phyloP scores from a whole-genome alignment of 331 rosid genomes.

The Cydonia oblonga region DNA sequence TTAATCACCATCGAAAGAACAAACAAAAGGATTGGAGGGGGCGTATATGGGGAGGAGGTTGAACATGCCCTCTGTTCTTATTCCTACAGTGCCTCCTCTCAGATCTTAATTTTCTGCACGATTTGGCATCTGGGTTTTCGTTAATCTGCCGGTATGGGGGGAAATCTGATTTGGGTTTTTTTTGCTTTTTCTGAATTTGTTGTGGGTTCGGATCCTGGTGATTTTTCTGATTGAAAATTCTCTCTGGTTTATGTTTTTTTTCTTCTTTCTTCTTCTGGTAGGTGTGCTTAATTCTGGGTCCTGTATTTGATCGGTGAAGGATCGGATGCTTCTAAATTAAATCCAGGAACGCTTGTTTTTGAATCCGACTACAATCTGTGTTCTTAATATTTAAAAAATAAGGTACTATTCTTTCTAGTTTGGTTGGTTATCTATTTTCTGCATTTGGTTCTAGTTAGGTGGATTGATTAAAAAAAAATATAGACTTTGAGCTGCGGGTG shows the following conservation, averaged over 20 bases:
- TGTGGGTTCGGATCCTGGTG: conserved; percentile 35
- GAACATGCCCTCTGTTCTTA: conserved; percentile 55
- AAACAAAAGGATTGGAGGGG: conserved; percentile 37
- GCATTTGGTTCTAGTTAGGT: too few relatives aligned
- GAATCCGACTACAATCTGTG: conserved; percentile 28
- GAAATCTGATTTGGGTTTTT: conserved; percentile 35
- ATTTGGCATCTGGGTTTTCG: conserved; percentile 58
- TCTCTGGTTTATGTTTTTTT: conserved; percentile 10
- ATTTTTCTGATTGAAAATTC: conserved; percentile 18
- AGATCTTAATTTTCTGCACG: conserved; percentile 51
- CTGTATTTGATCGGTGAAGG: conserved; percentile 50
- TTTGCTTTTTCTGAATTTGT: conserved; percentile 27
- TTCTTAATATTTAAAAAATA: conserved; percentile 18
- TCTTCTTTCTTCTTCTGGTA: background rate
- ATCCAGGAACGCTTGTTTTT: conserved; percentile 30
- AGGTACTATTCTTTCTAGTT: conserved; percentile 32
- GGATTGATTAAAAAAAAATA: background rate
- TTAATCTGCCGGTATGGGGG: conserved; percentile 44
- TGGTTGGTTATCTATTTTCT: conserved; percentile 9
- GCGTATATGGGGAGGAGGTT: conserved; percentile 36
- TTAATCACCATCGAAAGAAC: conserved; percentile 43
- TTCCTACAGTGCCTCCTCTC: conserved; percentile 70
- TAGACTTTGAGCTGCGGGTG: background rate
- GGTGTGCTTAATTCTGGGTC: conserved; percentile 37
- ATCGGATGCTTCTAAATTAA: conserved; percentile 48